A percentile compares a stretch with the other conserved stretches of the same genome.
phyloP scores from a whole-genome alignment of 192 early-diverging fungal genomes.

The Rhizophlyctis rosea region DNA sequence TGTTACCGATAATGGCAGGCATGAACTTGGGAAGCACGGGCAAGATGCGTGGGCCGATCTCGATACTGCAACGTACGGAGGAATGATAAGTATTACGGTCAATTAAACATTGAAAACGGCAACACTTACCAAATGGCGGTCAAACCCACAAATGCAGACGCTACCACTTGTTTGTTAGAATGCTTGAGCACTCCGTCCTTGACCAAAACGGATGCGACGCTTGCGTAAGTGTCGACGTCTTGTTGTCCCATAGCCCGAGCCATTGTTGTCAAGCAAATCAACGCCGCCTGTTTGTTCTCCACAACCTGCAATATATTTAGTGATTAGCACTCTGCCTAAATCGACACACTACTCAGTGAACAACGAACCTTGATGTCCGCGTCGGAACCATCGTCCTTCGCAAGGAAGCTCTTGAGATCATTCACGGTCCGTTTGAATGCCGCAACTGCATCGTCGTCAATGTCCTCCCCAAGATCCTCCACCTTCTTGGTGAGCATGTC shows the following conservation, averaged over 20 bases:
- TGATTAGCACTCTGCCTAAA: not conserved
- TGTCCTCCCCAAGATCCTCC: slow-evolving; percentile 43
- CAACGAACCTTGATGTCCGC: not conserved
- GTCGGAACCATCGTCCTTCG: slow-evolving; percentile 39
- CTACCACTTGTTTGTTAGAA: slow-evolving; percentile 25
- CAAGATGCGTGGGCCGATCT: slow-evolving; percentile 73
- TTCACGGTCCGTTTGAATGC: slow-evolving; percentile 50
- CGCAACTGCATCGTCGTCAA: slow-evolving; percentile 40
- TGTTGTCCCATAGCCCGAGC: slow-evolving; percentile 59
- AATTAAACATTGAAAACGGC: not conserved
- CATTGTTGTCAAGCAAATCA: slow-evolving; percentile 76
- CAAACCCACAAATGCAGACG: slow-evolving; percentile 52
- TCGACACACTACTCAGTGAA: too few species aligned
- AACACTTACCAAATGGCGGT: slow-evolving; percentile 45
- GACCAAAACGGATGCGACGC: slow-evolving; percentile 44
- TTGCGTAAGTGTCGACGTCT: slow-evolving; percentile 61
- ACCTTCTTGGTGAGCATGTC: slow-evolving; percentile 70
- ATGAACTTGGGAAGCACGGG: slow-evolving; percentile 82
- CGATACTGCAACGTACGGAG: slow-evolving; percentile 37
- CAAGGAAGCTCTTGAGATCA: slow-evolving; percentile 38
- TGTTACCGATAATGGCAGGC: slow-evolving; percentile 60
- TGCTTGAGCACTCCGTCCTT: slow-evolving; percentile 16
- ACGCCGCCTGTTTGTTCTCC: slow-evolving; percentile 69
- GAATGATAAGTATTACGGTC: not conserved
- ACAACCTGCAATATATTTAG: slow-evolving; percentile 1